phyloP scores from a whole-genome alignment of 2,329 filamentous ascomycete genomes.

The Fusarium hostae region DNA sequence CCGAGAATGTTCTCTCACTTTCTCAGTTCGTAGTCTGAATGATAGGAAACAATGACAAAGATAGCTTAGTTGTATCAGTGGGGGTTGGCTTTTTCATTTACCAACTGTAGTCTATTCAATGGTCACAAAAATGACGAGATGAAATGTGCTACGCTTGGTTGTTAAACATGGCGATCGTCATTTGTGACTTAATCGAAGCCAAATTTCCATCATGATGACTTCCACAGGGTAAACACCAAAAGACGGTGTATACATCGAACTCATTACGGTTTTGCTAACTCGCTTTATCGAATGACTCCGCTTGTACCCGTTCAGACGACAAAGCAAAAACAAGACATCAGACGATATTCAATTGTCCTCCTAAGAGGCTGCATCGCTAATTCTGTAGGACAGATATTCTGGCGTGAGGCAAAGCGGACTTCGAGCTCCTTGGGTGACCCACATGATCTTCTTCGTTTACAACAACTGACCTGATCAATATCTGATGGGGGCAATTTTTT shows the following conservation, averaged over 20 bases:
- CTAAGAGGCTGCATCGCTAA: not conserved
- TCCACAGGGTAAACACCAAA: constrained; percentile 1
- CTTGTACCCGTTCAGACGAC: not conserved
- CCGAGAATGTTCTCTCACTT: constrained; percentile 22
- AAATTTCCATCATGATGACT: constrained; percentile 3
- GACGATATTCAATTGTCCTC: not conserved
- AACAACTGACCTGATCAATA: constrained; percentile 20
- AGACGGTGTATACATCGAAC: constrained; percentile 34
- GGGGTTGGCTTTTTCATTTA: constrained; percentile 1
- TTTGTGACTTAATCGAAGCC: constrained; percentile 18
- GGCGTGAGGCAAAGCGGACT: constrained; percentile 16
- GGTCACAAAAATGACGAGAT: constrained; percentile 19
- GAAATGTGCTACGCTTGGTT: constrained; percentile 15
- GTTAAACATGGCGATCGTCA: constrained; percentile 1
- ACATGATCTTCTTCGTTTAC: not conserved
- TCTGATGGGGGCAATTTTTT: constrained; percentile 2
- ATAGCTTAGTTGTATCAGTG: constrained; percentile 21
- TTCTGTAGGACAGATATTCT: not conserved
- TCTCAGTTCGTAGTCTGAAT: constrained; percentile 8
- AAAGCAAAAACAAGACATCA: constrained; percentile 1
- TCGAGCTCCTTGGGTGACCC: constrained; percentile 19
- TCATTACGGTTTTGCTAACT: not conserved
- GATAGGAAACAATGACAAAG: constrained; percentile 41
- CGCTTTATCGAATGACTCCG: not conserved
- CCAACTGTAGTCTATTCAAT: not conserved